A percentile compares a stretch with the other conserved stretches of the same genome.
These are phyloP conservation scores for Peronospora belbahrii DNA, from an alignment of 352 stramenopile genomes.

Conservation along the genomic window DNA sequence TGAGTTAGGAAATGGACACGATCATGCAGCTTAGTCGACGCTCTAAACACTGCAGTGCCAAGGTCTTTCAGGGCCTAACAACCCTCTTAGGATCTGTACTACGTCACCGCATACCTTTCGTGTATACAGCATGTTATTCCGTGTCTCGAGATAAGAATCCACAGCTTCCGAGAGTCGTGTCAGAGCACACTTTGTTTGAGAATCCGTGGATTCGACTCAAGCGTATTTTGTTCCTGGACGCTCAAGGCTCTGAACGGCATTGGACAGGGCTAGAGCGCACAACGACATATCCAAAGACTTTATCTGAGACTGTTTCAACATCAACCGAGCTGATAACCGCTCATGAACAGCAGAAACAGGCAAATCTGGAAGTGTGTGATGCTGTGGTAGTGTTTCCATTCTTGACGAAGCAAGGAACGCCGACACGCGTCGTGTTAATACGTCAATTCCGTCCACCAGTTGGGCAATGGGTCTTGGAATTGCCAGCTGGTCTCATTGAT, in stretches of 20 bases:
- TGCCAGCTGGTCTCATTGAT: conserved; percentile 90
- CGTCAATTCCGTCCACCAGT: conserved; percentile 87
- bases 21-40: conserved; percentile 6
- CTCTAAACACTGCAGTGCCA: conserved; percentile 2
- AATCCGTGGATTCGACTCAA: conserved; percentile 62
- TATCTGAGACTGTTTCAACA: not conserved
- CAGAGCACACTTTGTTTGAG: conserved; percentile 50
- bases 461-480: conserved; percentile 82
- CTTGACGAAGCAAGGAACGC: conserved; percentile 26
- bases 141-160: conserved; percentile 7
- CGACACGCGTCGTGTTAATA: conserved; percentile 65
- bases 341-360: conserved; percentile 3
- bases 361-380: conserved; percentile 35
- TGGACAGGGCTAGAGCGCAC: conserved; percentile 65
- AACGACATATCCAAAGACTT: conserved; percentile 41
- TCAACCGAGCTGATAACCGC: not conserved
- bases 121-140: conserved; percentile 2
- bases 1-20: not conserved
- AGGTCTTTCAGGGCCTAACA: not conserved
- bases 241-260: conserved; percentile 34
- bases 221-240: conserved; percentile 56
- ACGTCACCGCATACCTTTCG: not conserved
- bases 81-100: not conserved
- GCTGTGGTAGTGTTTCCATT: conserved; percentile 74
- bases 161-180: conserved; percentile 37